Evolutionary conservation across 768 basidiomycete species (phyloP).

Genomic region (Tulasnella calospora): DNA sequence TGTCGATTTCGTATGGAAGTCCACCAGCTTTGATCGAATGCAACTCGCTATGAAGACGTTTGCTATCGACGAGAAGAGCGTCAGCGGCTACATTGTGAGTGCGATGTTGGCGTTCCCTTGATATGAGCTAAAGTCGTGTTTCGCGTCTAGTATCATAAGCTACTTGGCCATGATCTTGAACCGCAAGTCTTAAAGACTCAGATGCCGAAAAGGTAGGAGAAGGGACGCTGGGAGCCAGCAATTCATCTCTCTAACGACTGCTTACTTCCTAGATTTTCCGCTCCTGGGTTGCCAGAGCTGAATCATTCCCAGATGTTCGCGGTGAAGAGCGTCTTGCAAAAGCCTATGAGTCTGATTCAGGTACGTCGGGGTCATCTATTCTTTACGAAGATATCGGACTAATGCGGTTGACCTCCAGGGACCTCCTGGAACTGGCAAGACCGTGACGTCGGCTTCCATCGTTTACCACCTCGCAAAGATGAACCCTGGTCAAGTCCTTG

Average conservation of each 20-base stretch:
- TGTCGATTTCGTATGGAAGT: slow-evolving; percentile 99
- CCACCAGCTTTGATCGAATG: slow-evolving; percentile 99
- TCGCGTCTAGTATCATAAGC: slow-evolving; percentile 79
- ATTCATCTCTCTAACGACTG: not conserved
- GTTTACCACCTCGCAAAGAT: slow-evolving; percentile 99
- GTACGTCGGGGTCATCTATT: slow-evolving; percentile 28
- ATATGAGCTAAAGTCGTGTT: not conserved
- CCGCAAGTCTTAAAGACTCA: slow-evolving; percentile 61
- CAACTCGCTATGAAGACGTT: slow-evolving; percentile 99
- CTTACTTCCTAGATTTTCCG: slow-evolving; percentile 59
- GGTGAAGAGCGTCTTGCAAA: slow-evolving; percentile 97
- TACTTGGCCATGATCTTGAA: slow-evolving; percentile 95
- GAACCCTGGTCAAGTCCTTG: slow-evolving; percentile 98
- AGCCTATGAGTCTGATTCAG: slow-evolving; percentile 95
- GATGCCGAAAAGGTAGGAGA: slow-evolving; percentile 25
- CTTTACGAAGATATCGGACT: not conserved
- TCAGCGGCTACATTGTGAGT: slow-evolving; percentile 94
- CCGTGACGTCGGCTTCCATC: slow-evolving; percentile 97
- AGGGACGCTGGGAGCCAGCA: slow-evolving; percentile 85
- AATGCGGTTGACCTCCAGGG: slow-evolving; percentile 43
- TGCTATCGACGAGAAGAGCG: slow-evolving; percentile 98
- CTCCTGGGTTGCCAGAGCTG: slow-evolving; percentile 93
- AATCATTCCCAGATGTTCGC: slow-evolving; percentile 99
- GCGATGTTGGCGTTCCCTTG: slow-evolving; percentile 10
- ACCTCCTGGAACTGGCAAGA: slow-evolving; percentile 97